Evolutionary conservation across 345 rosid species (phyloP).

Genomic region (Eucalyptus curtisii): DNA sequence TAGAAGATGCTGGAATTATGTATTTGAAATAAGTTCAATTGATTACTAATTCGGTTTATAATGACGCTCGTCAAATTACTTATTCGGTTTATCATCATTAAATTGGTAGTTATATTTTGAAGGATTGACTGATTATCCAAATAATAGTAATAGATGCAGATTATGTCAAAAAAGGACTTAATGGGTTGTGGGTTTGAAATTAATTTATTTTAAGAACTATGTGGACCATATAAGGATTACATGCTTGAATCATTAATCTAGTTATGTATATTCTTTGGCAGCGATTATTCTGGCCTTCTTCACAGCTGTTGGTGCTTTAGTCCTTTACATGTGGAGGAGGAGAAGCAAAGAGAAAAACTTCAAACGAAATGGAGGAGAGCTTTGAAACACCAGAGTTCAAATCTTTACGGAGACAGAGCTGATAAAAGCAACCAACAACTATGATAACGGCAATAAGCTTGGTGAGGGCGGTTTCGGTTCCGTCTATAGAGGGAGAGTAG

Average conservation of each 20-base stretch:
- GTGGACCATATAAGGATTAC: not conserved
- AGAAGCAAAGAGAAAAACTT: not conserved
- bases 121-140: not conserved
- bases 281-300: not conserved
- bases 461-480: not conserved
- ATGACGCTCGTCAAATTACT: not conserved
- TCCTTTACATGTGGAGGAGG: not conserved
- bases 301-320: not conserved
- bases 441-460: not conserved
- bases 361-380: not conserved
- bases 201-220: not conserved
- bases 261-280: not conserved
- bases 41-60: not conserved
- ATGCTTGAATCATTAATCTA: not conserved
- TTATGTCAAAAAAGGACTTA: not conserved
- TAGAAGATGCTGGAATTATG: not conserved
- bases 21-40: not conserved
- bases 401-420: not conserved
- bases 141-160: not conserved
- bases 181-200: not conserved
- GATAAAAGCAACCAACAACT: not conserved
- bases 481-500: not conserved
- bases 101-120: not conserved
- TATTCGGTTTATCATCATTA: too few species aligned
- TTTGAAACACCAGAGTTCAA: not conserved